Evolutionary conservation across 805 yeast genomes (phyloP).

Genomic region (Nakazawaea peltata): DNA sequence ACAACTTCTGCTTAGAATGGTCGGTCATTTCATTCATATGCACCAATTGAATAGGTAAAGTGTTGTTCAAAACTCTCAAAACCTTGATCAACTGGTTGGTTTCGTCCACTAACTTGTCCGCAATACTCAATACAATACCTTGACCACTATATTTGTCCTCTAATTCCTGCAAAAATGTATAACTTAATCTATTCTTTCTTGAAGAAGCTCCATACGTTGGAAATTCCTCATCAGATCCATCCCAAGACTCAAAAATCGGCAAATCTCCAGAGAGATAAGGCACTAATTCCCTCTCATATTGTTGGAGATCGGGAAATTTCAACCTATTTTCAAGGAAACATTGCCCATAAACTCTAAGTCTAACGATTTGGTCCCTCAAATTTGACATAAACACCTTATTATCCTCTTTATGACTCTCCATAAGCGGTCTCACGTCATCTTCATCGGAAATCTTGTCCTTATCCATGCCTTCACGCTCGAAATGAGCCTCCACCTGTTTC

Average conservation of each 20-base stretch:
- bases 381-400: background rate
- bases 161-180: conserved; percentile 19
- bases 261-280: conserved; percentile 32
- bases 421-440: conserved; percentile 5
- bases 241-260: conserved; percentile 31
- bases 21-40: conserved; percentile 31
- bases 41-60: conserved; percentile 40
- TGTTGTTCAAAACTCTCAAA: conserved; percentile 40
- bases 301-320: background rate
- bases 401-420: conserved; percentile 3
- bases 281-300: conserved; percentile 19
- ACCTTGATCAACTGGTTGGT: conserved; percentile 37
- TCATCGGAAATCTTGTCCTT: conserved; percentile 1
- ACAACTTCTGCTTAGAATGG: conserved; percentile 23
- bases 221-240: conserved; percentile 8
- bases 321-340: conserved; percentile 8
- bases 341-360: conserved; percentile 6
- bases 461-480: conserved; percentile 3
- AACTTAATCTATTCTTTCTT: conserved; percentile 1
- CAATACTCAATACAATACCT: conserved; percentile 49
- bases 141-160: conserved; percentile 27
- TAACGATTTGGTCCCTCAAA: conserved; percentile 1
- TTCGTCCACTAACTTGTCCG: conserved; percentile 37
- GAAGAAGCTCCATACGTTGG: conserved; percentile 1
- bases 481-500: background rate